Conservation (phyloP, 306 rosid genomes). For the Citrullus amarus region DNA sequence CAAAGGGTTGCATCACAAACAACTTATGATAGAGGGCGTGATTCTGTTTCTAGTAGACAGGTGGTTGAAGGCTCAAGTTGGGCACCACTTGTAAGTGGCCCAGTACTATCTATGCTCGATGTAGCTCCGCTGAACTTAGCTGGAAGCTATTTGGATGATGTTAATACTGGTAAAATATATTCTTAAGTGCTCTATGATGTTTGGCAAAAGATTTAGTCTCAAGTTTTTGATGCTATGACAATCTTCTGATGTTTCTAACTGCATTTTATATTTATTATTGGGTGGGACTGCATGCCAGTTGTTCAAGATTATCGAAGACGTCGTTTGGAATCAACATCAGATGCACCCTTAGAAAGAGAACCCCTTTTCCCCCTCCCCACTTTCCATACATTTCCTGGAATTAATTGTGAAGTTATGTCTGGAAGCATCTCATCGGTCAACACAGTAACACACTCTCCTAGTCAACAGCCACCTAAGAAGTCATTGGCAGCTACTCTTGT, state of each 20-base stretch:
- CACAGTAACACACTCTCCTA: conserved; percentile 25
- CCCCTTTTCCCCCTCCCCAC: conserved; percentile 59
- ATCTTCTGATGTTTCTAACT: neutral
- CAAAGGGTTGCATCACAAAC: conserved; percentile 20
- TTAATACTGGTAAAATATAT: conserved; percentile 39
- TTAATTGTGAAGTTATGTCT: conserved; percentile 28
- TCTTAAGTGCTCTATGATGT: conserved; percentile 31
- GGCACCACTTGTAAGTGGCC: conserved; percentile 53
- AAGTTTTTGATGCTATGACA: conserved; percentile 2
- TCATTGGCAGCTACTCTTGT: conserved; percentile 79
- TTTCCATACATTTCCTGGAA: conserved; percentile 28
- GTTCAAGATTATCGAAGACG: conserved; percentile 50
- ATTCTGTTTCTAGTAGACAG: conserved; percentile 23
- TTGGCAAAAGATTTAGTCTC: neutral
- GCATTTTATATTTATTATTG: conserved; percentile 21
- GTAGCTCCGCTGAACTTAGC: conserved; percentile 67
- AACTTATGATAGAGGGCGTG: conserved; percentile 25
- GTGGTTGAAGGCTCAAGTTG: conserved; percentile 38
- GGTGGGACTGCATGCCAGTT: conserved; percentile 41
- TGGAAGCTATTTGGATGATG: conserved; percentile 53
- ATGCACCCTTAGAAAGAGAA: conserved; percentile 41
- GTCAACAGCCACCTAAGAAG: conserved; percentile 60
- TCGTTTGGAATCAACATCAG: conserved; percentile 39
- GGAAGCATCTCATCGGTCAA: conserved; percentile 25
- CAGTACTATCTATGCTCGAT: conserved; percentile 51